Conservation (phyloP, 495 filamentous ascomycete genomes). For the Penicillium cosmopolitanum region DNA sequence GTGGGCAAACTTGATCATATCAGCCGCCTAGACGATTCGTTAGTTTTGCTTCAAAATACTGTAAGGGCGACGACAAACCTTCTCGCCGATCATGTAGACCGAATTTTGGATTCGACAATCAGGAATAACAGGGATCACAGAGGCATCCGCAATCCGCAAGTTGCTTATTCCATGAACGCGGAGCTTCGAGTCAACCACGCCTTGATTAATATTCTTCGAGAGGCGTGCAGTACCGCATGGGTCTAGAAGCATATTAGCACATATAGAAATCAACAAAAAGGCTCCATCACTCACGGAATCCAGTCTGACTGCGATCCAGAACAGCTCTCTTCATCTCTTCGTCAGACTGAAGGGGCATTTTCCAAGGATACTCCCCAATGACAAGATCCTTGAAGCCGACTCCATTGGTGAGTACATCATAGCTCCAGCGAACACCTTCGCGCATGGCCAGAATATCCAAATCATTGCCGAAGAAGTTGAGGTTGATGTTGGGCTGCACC, state of each 20-base stretch:
- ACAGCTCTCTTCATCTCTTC: conserved; percentile 59
- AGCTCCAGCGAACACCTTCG: conserved; percentile 57
- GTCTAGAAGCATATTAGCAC: conserved; percentile 19
- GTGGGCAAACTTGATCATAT: conserved; percentile 37
- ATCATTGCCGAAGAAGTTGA: conserved; percentile 61
- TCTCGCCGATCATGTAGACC: conserved; percentile 63
- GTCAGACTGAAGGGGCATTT: conserved; percentile 59
- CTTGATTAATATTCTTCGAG: conserved; percentile 53
- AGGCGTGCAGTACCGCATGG: conserved; percentile 60
- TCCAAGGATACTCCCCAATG: conserved; percentile 58
- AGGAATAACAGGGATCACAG: conserved; percentile 42
- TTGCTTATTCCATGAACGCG: conserved; percentile 57
- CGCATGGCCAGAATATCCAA: conserved; percentile 60
- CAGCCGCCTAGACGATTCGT: conserved; percentile 27
- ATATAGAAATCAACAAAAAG: background rate
- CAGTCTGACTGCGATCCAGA: conserved; percentile 61
- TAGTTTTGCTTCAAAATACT: background rate
- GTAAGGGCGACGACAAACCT: conserved; percentile 32
- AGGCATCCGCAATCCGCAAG: conserved; percentile 53
- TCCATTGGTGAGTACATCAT: conserved; percentile 60
- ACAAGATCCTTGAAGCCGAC: conserved; percentile 62
- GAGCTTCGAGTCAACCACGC: conserved; percentile 57
- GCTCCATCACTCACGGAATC: conserved; percentile 46
- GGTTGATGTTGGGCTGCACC: conserved; percentile 59
- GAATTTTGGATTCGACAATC: conserved; percentile 49